Percentiles rank a stretch among this genome's conserved stretches.
Evolutionary conservation across 2,329 filamentous ascomycete species (phyloP).

Genomic region (Magnaporthiopsis incrustans): DNA sequence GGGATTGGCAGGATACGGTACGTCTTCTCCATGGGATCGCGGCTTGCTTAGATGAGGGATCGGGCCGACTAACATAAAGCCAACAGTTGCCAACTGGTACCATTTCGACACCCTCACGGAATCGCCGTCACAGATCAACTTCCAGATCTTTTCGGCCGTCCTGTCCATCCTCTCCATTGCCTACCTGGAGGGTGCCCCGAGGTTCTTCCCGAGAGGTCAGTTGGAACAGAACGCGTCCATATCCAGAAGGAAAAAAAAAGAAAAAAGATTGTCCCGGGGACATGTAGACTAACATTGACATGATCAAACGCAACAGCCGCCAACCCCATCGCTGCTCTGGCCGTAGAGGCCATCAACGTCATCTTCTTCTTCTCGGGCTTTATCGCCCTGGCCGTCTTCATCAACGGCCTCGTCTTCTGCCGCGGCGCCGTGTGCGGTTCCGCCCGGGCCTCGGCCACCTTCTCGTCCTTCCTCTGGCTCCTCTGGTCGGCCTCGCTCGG

Average conservation of each 20-base stretch:
- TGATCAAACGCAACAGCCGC: conserved; percentile 22
- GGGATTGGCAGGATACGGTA: conserved; percentile 42
- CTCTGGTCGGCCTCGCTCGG: conserved; percentile 43
- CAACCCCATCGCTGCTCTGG: conserved; percentile 40
- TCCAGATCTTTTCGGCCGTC: conserved; percentile 46
- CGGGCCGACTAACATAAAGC: conserved; percentile 12
- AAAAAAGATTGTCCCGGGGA: too few relatives aligned
- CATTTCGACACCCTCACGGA: conserved; percentile 43
- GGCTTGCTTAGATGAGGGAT: too few relatives aligned
- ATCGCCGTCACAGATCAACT: conserved; percentile 50
- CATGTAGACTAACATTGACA: conserved; percentile 1
- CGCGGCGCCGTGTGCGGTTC: conserved; percentile 47
- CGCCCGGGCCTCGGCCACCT: conserved; percentile 45
- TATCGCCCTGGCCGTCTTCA: conserved; percentile 49
- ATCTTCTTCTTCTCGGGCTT: conserved; percentile 54
- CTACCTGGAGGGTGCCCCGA: conserved; percentile 43
- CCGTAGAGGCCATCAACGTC: conserved; percentile 42
- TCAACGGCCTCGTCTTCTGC: conserved; percentile 48
- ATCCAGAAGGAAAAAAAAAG: too few relatives aligned
- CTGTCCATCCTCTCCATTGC: conserved; percentile 46
- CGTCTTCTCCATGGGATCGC: neutral
- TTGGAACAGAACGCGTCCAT: neutral
- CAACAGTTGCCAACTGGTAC: conserved; percentile 52
- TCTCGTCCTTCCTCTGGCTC: conserved; percentile 44
- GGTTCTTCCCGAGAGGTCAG: conserved; percentile 34